phyloP scores from a whole-genome alignment of 2,329 filamentous ascomycete genomes.

The Dactylonectria estremocensis region DNA sequence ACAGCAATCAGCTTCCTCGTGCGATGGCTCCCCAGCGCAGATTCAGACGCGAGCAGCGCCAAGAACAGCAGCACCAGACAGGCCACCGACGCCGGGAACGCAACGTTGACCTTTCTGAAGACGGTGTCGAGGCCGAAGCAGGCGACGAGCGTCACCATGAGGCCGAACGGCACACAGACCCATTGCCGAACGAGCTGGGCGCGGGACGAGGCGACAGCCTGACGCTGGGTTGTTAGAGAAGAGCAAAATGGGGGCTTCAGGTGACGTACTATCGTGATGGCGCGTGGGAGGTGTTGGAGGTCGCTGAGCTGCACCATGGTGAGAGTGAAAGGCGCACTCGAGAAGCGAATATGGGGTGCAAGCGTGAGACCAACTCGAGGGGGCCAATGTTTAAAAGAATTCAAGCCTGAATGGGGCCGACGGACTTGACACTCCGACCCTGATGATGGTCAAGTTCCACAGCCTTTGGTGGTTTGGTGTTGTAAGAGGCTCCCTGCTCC shows the following conservation, averaged over 20 bases:
- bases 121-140: conserved; percentile 63
- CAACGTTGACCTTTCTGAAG: conserved; percentile 62
- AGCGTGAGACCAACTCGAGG: conserved; percentile 23
- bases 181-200: conserved; percentile 54
- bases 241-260: not conserved
- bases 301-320: conserved; percentile 39
- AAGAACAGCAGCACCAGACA: conserved; percentile 70
- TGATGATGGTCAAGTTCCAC: conserved; percentile 20
- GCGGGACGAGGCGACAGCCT: conserved; percentile 39
- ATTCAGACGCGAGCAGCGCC: conserved; percentile 63
- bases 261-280: conserved; percentile 42
- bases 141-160: conserved; percentile 57
- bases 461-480: conserved; percentile 18
- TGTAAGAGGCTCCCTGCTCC: conserved; percentile 22
- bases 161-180: conserved; percentile 65
- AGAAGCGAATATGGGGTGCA: not conserved
- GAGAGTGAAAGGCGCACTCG: conserved; percentile 3
- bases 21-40: conserved; percentile 62
- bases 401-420: conserved; percentile 6
- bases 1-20: conserved; percentile 64
- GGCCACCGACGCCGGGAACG: conserved; percentile 73
- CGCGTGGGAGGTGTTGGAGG: conserved; percentile 37
- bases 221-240: conserved; percentile 7
- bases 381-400: conserved; percentile 16
- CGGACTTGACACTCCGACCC: conserved; percentile 32